A percentile compares a stretch with the other conserved stretches of the same genome.
phyloP scores from a whole-genome alignment of 1,284 basidiomycete genomes.

The Stereum hirsutum region DNA sequence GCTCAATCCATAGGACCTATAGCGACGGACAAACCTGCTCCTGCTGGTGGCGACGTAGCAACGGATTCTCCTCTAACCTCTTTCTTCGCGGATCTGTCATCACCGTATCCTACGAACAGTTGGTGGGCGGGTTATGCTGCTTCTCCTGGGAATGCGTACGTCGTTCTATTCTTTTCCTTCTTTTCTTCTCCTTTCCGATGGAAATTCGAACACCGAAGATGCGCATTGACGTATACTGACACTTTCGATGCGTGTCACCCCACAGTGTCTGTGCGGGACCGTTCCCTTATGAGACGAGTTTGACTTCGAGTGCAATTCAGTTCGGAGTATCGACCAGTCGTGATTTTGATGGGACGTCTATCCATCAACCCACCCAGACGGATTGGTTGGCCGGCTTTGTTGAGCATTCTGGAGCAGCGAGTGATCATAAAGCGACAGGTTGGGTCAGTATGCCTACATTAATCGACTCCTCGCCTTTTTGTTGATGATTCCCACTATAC shows the following conservation, averaged over 20 bases:
- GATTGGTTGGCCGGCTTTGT: constrained; percentile 24
- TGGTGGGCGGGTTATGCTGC: constrained; percentile 27
- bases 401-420: constrained; percentile 19
- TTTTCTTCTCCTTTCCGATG: too few species aligned
- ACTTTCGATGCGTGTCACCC: neutral
- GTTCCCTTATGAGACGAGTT: constrained; percentile 22
- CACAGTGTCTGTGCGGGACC: constrained; percentile 21
- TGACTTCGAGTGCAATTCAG: constrained; percentile 17
- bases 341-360: constrained; percentile 22
- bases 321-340: constrained; percentile 22
- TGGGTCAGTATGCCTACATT: constrained; percentile 18
- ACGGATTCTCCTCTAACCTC: constrained; percentile 21
- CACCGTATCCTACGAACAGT: constrained; percentile 25
- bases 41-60: constrained; percentile 20
- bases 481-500: neutral
- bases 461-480: neutral
- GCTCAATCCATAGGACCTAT: too few species aligned
- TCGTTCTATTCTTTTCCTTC: too few species aligned
- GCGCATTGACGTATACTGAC: too few species aligned
- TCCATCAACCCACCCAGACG: constrained; percentile 21
- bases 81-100: constrained; percentile 22
- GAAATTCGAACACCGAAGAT: too few species aligned
- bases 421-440: constrained; percentile 21
- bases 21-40: constrained; percentile 17
- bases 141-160: constrained; percentile 18